phyloP scores from a whole-genome alignment of 768 basidiomycete genomes.

The Serendipita indica region DNA sequence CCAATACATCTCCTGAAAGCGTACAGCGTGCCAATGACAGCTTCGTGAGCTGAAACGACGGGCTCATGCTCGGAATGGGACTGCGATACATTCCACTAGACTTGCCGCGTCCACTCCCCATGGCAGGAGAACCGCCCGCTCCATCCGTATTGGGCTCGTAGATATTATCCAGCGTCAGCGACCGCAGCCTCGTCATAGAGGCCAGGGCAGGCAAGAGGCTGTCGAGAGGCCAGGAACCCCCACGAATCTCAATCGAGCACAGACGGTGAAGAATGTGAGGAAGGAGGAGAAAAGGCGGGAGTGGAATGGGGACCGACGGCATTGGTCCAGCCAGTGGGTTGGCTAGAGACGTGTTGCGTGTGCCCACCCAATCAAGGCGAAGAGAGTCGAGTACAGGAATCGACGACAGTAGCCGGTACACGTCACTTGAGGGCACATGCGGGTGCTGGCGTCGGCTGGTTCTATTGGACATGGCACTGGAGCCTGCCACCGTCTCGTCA shows the following conservation, averaged over 20 bases:
- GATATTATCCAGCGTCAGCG: neutral
- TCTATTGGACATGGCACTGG: neutral
- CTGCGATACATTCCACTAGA: too few relatives aligned
- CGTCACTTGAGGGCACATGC: constrained; percentile 2
- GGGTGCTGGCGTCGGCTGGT: neutral
- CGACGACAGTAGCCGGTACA: neutral
- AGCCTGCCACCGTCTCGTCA: neutral
- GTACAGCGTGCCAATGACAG: constrained; percentile 3
- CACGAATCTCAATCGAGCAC: neutral
- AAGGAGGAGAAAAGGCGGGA: neutral
- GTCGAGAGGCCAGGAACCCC: neutral
- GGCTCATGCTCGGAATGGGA: neutral
- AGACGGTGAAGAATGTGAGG: neutral
- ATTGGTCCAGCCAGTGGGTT: neutral
- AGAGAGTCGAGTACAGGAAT: neutral
- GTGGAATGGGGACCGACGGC: neutral
- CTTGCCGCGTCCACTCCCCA: too few relatives aligned
- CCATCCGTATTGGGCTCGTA: neutral
- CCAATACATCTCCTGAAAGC: neutral
- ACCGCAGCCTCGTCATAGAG: neutral
- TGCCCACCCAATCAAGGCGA: neutral
- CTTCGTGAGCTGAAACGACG: neutral
- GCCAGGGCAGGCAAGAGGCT: neutral
- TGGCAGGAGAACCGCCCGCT: too few relatives aligned
- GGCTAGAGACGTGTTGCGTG: neutral